A percentile compares a stretch with the other conserved stretches of the same genome.
These are phyloP conservation scores for Dryas octopetala DNA, from an alignment of 306 rosid species.

Conservation along the genomic window DNA sequence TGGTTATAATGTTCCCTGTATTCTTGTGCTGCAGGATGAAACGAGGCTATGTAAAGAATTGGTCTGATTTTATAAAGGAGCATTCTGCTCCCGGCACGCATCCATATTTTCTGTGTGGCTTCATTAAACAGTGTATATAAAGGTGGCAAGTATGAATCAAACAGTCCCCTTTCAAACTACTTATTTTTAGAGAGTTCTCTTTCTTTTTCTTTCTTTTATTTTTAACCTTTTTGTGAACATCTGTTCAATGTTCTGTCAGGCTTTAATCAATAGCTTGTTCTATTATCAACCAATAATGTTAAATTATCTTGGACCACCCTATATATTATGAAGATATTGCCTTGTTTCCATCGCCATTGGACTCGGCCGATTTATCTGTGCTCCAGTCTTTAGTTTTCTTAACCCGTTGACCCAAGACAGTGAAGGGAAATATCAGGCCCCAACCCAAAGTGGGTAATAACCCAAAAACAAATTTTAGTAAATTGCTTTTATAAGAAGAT, in stretches of 20 bases:
- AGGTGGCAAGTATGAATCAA: conserved; percentile 35
- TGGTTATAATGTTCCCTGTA: conserved; percentile 45
- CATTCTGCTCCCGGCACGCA: conserved; percentile 29
- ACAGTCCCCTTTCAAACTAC: conserved; percentile 27
- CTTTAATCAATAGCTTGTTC: conserved; percentile 5
- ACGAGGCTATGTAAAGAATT: conserved; percentile 42
- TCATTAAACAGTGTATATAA: conserved; percentile 53
- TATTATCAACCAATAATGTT: conserved; percentile 18
- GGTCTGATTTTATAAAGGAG: conserved; percentile 35
- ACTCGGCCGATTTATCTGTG: background rate
- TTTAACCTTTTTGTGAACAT: conserved; percentile 15
- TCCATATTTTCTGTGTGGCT: conserved; percentile 32
- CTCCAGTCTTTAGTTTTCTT: background rate
- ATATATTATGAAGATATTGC: background rate
- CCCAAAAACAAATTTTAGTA: too few relatives aligned
- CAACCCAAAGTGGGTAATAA: too few relatives aligned
- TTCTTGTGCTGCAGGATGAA: conserved; percentile 21
- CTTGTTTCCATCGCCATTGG: background rate
- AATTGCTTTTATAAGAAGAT: too few relatives aligned
- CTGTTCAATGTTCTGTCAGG: conserved; percentile 26
- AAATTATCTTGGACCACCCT: background rate
- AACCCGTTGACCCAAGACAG: background rate
- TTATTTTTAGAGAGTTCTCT: conserved; percentile 8
- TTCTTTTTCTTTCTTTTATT: conserved; percentile 3
- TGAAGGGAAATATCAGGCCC: background rate